These are phyloP conservation scores for Ustilago loliicola DNA, from an alignment of 1,284 basidiomycete species.

Conservation along the genomic window DNA sequence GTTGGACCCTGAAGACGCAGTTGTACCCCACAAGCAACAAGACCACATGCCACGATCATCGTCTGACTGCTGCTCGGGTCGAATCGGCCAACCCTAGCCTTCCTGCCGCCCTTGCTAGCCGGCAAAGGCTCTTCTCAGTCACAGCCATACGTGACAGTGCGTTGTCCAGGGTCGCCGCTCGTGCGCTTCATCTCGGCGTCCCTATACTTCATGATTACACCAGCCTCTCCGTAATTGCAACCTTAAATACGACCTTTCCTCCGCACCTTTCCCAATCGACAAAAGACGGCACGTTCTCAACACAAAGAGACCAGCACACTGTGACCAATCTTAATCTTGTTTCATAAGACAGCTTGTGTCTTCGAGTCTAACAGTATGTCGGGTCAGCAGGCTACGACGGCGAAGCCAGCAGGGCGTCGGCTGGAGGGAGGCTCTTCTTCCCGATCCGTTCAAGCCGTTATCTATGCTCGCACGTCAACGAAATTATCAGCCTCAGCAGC, in stretches of 20 bases:
- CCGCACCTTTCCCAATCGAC: background rate
- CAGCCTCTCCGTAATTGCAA: background rate
- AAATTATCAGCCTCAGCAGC: background rate
- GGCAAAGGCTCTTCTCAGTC: background rate
- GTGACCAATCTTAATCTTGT: background rate
- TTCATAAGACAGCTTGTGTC: background rate
- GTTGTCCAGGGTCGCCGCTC: background rate
- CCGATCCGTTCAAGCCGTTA: conserved; percentile 6
- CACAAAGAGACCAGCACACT: background rate
- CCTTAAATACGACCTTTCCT: conserved; percentile 4
- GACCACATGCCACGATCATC: background rate
- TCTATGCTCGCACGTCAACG: conserved; percentile 1
- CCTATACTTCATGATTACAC: background rate
- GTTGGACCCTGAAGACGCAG: conserved; percentile 4
- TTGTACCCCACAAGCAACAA: background rate
- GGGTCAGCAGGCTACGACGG: background rate
- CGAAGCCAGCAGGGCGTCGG: conserved; percentile 2
- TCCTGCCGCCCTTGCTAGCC: background rate
- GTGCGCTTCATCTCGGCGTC: conserved; percentile 1
- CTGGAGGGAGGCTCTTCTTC: conserved; percentile 7
- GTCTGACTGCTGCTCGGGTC: conserved; percentile 9
- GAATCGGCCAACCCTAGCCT: background rate
- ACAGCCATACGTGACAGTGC: background rate
- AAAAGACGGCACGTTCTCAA: background rate
- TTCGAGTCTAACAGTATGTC: conserved; percentile 13